Conservation (phyloP, 2,329 filamentous ascomycete species). For the Ophidiomyces ophidiicola region DNA sequence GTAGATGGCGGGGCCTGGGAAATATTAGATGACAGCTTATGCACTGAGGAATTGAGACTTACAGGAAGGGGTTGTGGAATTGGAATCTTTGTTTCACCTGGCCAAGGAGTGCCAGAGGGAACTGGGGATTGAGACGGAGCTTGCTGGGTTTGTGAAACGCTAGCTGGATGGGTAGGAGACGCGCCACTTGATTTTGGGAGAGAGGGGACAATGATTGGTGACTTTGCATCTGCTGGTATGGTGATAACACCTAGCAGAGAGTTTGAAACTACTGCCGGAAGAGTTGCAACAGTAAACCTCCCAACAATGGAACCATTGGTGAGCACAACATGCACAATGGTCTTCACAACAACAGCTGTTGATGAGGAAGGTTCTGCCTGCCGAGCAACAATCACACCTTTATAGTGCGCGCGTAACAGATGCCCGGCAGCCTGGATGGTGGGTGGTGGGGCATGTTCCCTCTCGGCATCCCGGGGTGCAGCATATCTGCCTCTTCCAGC, state of each 20-base stretch:
- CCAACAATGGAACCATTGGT: conserved; percentile 18
- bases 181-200: not conserved
- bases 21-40: not conserved
- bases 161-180: conserved; percentile 1
- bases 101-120: too few relatives aligned
- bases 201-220: conserved; percentile 11
- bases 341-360: conserved; percentile 16
- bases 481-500: not conserved
- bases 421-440: not conserved
- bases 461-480: conserved; percentile 1
- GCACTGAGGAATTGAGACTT: not conserved
- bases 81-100: not conserved
- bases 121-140: not conserved
- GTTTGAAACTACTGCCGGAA: conserved; percentile 20
- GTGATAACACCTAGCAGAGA: conserved; percentile 17
- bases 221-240: conserved; percentile 16
- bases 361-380: conserved; percentile 9
- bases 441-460: not conserved
- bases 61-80: conserved; percentile 1
- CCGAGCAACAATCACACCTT: conserved; percentile 8
- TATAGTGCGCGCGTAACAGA: conserved; percentile 2
- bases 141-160: not conserved
- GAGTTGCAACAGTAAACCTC: conserved; percentile 18
- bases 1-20: not conserved
- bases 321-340: conserved; percentile 18